Evolutionary conservation across 2,329 filamentous ascomycete species (phyloP).

Genomic region (Ophiocordyceps robertsii): DNA sequence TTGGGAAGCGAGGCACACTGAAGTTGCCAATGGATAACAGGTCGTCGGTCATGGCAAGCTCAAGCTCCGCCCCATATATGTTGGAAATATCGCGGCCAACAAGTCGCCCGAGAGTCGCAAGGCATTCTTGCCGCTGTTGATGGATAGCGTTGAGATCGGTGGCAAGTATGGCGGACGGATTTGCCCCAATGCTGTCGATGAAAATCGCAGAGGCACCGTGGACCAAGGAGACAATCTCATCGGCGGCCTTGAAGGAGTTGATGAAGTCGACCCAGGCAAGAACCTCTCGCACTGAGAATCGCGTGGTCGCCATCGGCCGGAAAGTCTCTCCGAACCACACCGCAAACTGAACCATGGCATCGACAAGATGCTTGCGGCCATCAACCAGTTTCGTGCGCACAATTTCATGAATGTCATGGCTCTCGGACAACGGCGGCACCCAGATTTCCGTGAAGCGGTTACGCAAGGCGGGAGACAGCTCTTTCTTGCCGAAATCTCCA

Average conservation of each 20-base stretch:
- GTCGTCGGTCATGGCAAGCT: conserved; percentile 37
- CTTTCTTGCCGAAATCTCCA: conserved; percentile 95
- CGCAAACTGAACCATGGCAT: conserved; percentile 70
- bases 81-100: conserved; percentile 46
- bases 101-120: conserved; percentile 57
- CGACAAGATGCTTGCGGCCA: conserved; percentile 42
- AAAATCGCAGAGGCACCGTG: conserved; percentile 94
- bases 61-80: conserved; percentile 51
- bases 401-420: conserved; percentile 79
- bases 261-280: conserved; percentile 90
- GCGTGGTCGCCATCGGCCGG: conserved; percentile 57
- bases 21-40: conserved; percentile 63
- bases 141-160: conserved; percentile 56
- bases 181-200: conserved; percentile 87
- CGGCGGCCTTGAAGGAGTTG: conserved; percentile 45
- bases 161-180: conserved; percentile 76
- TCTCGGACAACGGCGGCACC: conserved; percentile 79
- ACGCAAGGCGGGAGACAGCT: conserved; percentile 83
- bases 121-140: conserved; percentile 57
- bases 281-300: conserved; percentile 83
- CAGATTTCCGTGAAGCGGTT: conserved; percentile 99
- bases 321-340: conserved; percentile 85
- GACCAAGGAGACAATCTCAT: conserved; percentile 37
- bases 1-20: conserved; percentile 39
- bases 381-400: conserved; percentile 59